These are phyloP conservation scores for Casuarina equisetifolia DNA, from an alignment of 306 rosid species.

Conservation along the genomic window DNA sequence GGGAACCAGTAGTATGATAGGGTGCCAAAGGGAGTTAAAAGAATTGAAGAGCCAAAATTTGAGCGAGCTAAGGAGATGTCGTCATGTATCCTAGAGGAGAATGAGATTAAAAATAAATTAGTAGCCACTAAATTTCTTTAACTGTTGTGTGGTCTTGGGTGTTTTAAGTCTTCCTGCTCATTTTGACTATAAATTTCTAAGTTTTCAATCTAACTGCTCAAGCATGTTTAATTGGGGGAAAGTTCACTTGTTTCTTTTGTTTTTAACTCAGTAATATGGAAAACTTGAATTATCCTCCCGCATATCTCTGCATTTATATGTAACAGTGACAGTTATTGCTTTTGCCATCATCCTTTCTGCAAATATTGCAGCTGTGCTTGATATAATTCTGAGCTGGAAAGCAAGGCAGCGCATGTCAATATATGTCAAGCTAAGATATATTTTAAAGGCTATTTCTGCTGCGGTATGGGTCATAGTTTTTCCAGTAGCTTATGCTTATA, in stretches of 20 bases:
- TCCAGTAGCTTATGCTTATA: conserved; percentile 84
- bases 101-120: not conserved
- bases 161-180: not conserved
- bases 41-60: not conserved
- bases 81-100: not conserved
- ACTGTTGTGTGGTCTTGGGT: not conserved
- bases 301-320: conserved; percentile 19
- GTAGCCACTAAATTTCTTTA: not conserved
- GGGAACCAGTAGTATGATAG: not conserved
- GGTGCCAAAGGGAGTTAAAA: not conserved
- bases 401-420: conserved; percentile 79
- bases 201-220: not conserved
- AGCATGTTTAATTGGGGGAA: not conserved
- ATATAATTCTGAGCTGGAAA: conserved; percentile 83
- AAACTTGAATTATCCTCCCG: not conserved
- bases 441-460: conserved; percentile 63
- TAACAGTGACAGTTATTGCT: conserved; percentile 1
- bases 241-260: not conserved
- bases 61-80: not conserved
- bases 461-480: conserved; percentile 88
- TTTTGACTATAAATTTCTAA: conserved; percentile 1
- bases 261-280: not conserved
- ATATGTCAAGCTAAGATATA: conserved; percentile 77
- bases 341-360: conserved; percentile 16
- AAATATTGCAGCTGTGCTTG: conserved; percentile 70